Percentiles rank a stretch among this genome's conserved stretches.
Conservation (phyloP, 345 rosid species). For the Bruguiera sexangula region DNA sequence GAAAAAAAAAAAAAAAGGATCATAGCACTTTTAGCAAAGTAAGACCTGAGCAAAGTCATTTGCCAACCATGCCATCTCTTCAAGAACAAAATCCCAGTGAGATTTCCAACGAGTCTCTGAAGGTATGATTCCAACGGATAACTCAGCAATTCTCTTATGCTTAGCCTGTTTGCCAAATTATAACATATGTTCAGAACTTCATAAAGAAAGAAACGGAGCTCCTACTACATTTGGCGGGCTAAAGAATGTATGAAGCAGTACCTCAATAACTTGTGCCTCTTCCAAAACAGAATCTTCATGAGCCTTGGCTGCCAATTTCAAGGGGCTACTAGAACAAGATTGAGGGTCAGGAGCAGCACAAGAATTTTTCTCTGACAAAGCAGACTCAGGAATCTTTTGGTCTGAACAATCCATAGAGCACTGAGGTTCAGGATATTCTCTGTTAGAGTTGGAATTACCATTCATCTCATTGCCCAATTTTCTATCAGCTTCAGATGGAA, state of each 20-base stretch:
- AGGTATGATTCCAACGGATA: constrained; percentile 53
- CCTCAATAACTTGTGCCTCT: constrained; percentile 91
- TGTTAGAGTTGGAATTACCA: constrained; percentile 30
- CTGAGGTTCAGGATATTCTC: constrained; percentile 35
- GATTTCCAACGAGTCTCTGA: constrained; percentile 51
- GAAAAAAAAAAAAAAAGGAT: constrained; percentile 5
- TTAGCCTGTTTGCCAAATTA: constrained; percentile 60
- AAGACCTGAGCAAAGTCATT: constrained; percentile 97
- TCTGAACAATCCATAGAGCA: constrained; percentile 26
- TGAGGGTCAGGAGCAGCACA: constrained; percentile 40
- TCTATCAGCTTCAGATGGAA: constrained; percentile 37
- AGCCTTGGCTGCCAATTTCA: constrained; percentile 49
- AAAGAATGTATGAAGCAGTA: constrained; percentile 23
- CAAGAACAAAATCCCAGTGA: constrained; percentile 98
- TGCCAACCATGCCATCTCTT: constrained; percentile 99
- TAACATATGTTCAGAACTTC: constrained; percentile 22
- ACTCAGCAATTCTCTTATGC: constrained; percentile 78
- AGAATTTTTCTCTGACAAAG: constrained; percentile 26
- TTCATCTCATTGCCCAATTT: constrained; percentile 26
- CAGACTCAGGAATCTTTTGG: constrained; percentile 27
- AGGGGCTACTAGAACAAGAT: constrained; percentile 35
- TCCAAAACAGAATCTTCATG: constrained; percentile 80
- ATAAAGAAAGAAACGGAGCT: constrained; percentile 14
- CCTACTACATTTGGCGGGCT: constrained; percentile 15
- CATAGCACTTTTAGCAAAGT: constrained; percentile 14